phyloP scores from a whole-genome alignment of 2,329 filamentous ascomycete genomes.

The Colletotrichum costaricense region DNA sequence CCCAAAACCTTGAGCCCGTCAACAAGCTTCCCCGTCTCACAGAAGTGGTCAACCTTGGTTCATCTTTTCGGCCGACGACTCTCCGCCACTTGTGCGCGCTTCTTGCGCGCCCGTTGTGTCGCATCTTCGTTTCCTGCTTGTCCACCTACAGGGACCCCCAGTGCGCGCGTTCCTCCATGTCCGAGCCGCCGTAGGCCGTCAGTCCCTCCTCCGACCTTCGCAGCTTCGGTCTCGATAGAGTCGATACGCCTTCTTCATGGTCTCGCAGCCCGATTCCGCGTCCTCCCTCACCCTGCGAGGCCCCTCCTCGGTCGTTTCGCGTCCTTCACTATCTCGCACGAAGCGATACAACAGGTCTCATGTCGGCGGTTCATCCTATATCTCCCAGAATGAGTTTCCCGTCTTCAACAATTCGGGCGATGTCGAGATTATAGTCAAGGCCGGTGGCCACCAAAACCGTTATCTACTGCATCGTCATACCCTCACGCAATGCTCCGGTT shows the following conservation, averaged over 20 bases:
- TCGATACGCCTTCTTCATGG: slow-evolving; percentile 57
- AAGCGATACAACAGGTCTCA: slow-evolving; percentile 87
- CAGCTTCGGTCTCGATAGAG: slow-evolving; percentile 15
- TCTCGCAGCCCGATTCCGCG: slow-evolving; percentile 69
- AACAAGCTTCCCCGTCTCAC: neutral
- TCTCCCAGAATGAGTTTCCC: slow-evolving; percentile 90
- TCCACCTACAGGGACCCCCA: neutral
- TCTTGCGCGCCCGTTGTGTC: neutral
- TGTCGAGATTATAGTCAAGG: slow-evolving; percentile 86
- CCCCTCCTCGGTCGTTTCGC: slow-evolving; percentile 72
- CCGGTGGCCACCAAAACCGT: slow-evolving; percentile 78
- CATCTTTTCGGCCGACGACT: neutral
- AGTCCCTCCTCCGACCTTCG: neutral
- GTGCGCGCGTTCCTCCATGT: slow-evolving; percentile 14
- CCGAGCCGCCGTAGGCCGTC: slow-evolving; percentile 12
- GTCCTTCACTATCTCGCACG: slow-evolving; percentile 66
- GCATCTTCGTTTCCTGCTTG: neutral
- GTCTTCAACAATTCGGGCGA: slow-evolving; percentile 91
- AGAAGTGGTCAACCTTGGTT: neutral
- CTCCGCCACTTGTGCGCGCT: neutral
- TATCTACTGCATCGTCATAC: slow-evolving; percentile 92
- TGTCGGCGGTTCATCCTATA: slow-evolving; percentile 75
- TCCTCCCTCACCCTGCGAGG: slow-evolving; percentile 69
- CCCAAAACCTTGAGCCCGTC: neutral
- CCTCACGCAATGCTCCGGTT: slow-evolving; percentile 88